Evolutionary conservation across 2,329 filamentous ascomycete species (phyloP), one percentile per base, ranked within the genome.

Genomic region (Fusarium sp.): DNA sequence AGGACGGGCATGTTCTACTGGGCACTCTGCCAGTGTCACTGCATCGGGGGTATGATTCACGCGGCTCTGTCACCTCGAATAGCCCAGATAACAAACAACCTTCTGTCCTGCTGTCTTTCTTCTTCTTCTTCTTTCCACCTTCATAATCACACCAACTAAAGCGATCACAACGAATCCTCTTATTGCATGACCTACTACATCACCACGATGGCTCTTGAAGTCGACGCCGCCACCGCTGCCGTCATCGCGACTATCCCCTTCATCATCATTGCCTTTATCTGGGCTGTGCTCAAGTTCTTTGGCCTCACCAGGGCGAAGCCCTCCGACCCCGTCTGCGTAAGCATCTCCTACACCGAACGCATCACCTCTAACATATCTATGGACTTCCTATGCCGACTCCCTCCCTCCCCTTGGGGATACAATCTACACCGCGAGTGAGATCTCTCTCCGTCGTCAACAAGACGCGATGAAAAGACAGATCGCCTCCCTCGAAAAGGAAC

Each of bases 331-430:
- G 2, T 5, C 4, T n/a, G 10, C 3, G 45, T 15, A 47, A 31
- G 45, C n/a, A 17, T 36, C 10, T 4, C 9, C 9, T 18, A 4
- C 17, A 15, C 17, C 17, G 4, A 11, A 17, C 0, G n/a, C 10
- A n/a, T n/a, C 20, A n/a, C 10, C 20, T 9, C 45, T 47, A 17
- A 31, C 20, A 3, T 4, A n/a, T 2, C 4, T 4, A 14, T 20
- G 31, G 45, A 38, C 11, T 4, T 0, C 6, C 0, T 47, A 5
- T 0, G 14, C 4, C 0, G 27, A 29, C 6, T 12, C 7, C 0
- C 45, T 47, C 2, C 20, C 20, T 0, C 8, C 27, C 5, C 18
- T 47, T 5, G 45, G 45, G 0, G 13, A n/a, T 1, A 29, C 9
- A 22, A 22, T 22, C 22, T 22, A 22, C 22, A 44, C 17, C 6